These are phyloP conservation scores for Phytophthora brassicae DNA, from an alignment of 352 stramenopile genomes.

Conservation along the genomic window DNA sequence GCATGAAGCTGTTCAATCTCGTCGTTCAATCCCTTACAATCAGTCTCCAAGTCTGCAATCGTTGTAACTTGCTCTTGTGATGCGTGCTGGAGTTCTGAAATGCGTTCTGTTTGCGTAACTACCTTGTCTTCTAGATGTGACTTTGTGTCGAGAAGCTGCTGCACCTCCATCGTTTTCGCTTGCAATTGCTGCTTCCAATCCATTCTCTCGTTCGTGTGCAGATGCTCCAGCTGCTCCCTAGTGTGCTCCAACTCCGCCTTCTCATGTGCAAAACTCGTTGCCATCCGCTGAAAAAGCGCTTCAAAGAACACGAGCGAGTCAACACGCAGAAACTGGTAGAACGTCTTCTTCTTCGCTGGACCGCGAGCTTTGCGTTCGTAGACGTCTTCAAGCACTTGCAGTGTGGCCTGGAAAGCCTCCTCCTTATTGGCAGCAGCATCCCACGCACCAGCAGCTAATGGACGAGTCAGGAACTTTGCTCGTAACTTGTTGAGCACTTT, in stretches of 20 bases:
- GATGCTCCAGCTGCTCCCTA: conserved; percentile 39
- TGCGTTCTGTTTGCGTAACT: conserved; percentile 33
- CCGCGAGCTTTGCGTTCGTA: conserved; percentile 67
- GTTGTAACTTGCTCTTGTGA: conserved; percentile 39
- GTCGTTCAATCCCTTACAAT: conserved; percentile 23
- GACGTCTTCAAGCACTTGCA: conserved; percentile 49
- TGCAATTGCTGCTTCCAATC: conserved; percentile 53
- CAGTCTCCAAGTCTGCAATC: conserved; percentile 39
- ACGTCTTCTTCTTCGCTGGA: conserved; percentile 64
- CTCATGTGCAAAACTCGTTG: conserved; percentile 23
- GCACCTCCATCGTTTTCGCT: conserved; percentile 45
- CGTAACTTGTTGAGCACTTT: conserved; percentile 44
- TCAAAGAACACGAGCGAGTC: conserved; percentile 61
- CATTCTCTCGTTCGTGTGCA: conserved; percentile 37
- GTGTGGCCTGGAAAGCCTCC: conserved; percentile 34
- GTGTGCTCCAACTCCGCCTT: conserved; percentile 32
- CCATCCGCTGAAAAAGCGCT: conserved; percentile 44
- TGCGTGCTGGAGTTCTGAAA: conserved; percentile 43
- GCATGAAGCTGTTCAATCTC: conserved; percentile 41
- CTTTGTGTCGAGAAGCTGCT: conserved; percentile 49
- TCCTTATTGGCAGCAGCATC: conserved; percentile 27
- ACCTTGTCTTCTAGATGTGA: conserved; percentile 60
- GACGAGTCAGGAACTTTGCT: conserved; percentile 39
- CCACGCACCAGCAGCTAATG: conserved; percentile 47
- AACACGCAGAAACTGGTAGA: conserved; percentile 67